Evolutionary conservation across 768 basidiomycete genomes (phyloP).

Genomic region (Pulveroboletus sp.): DNA sequence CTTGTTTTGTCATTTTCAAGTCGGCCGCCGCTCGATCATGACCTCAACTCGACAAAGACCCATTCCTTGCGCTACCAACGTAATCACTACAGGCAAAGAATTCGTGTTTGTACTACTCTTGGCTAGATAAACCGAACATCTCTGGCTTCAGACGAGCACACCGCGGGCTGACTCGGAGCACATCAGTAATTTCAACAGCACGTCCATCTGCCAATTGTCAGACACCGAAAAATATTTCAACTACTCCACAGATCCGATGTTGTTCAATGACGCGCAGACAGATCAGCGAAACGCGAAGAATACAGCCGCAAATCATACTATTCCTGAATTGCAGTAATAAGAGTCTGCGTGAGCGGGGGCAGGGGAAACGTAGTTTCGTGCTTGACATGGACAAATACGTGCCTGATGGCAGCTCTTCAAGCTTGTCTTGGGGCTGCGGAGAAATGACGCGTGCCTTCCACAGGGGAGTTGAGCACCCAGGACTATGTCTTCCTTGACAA

Average conservation of each 20-base stretch:
- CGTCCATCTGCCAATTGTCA: not conserved
- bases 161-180: not conserved
- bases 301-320: conserved; percentile 7
- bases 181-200: conserved; percentile 4
- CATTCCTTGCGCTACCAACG: not conserved
- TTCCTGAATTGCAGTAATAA: conserved; percentile 31
- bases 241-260: not conserved
- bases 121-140: too few species aligned
- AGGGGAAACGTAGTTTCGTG: conserved; percentile 67
- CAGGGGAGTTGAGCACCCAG: conserved; percentile 85
- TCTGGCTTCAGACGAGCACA: too few species aligned
- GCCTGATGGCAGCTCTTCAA: conserved; percentile 84
- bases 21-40: conserved; percentile 22
- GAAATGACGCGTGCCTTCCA: conserved; percentile 87
- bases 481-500: conserved; percentile 94
- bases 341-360: not conserved
- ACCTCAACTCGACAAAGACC: conserved; percentile 1
- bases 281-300: not conserved
- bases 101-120: too few species aligned
- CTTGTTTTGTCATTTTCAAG: conserved; percentile 31
- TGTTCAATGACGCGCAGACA: not conserved
- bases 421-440: conserved; percentile 82
- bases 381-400: conserved; percentile 95
- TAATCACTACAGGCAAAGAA: too few species aligned
- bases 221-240: not conserved